phyloP scores from a whole-genome alignment of 108 stramenopile genomes.

The Parmales sp. region DNA sequence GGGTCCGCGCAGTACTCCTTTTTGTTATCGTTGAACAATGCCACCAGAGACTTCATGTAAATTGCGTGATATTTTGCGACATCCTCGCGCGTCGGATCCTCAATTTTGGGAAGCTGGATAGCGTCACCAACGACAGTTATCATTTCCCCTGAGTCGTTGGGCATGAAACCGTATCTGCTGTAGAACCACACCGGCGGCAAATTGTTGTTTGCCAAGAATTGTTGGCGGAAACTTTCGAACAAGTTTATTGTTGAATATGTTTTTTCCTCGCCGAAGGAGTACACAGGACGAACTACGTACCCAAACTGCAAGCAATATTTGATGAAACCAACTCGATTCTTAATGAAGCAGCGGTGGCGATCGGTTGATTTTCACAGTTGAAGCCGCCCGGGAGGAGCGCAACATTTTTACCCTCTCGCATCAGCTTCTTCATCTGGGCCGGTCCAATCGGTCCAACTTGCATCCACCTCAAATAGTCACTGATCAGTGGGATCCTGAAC shows the following conservation, averaged over 20 bases:
- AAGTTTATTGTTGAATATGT: background rate
- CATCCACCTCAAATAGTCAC: background rate
- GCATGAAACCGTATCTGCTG: background rate
- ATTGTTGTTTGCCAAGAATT: background rate
- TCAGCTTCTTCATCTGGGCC: background rate
- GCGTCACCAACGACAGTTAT: background rate
- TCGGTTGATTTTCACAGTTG: background rate
- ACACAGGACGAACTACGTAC: background rate
- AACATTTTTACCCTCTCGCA: background rate
- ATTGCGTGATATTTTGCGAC: constrained; percentile 7
- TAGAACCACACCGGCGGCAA: background rate
- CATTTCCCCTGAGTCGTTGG: background rate
- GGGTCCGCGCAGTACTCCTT: no score
- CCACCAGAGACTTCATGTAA: background rate
- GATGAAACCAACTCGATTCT: background rate
- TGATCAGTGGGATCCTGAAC: constrained; percentile 3
- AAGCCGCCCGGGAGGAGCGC: background rate
- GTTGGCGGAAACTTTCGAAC: background rate
- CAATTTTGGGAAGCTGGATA: constrained; percentile 6
- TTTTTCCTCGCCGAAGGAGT: constrained; percentile 7
- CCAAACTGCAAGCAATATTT: constrained; percentile 4
- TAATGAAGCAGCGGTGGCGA: background rate
- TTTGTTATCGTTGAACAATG: constrained; percentile 1
- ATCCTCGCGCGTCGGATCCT: background rate
- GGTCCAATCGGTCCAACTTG: background rate